Conservation (phyloP, 805 yeast species). For the Saturnispora hagleri region DNA sequence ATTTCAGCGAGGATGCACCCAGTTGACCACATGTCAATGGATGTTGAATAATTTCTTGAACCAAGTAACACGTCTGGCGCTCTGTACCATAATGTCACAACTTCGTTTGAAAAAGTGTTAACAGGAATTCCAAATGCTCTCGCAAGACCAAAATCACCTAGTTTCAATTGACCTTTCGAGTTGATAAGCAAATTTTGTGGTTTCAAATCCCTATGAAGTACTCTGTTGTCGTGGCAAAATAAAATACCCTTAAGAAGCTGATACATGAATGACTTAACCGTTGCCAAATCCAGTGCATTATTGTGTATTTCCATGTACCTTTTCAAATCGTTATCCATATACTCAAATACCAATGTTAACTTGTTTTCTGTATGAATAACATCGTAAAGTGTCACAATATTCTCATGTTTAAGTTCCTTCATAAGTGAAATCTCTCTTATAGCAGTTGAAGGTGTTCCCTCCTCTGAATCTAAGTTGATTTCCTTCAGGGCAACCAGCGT, state of each 20-base stretch:
- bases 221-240: slow-evolving; percentile 79
- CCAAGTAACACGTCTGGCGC: slow-evolving; percentile 97
- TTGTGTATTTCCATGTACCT: slow-evolving; percentile 57
- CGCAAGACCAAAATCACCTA: slow-evolving; percentile 96
- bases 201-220: slow-evolving; percentile 80
- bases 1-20: slow-evolving; percentile 97
- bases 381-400: slow-evolving; percentile 86
- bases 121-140: slow-evolving; percentile 98
- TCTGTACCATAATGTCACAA: slow-evolving; percentile 95
- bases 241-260: slow-evolving; percentile 84
- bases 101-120: slow-evolving; percentile 94
- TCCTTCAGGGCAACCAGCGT: slow-evolving; percentile 92
- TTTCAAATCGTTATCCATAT: slow-evolving; percentile 87
- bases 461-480: slow-evolving; percentile 89
- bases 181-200: slow-evolving; percentile 92
- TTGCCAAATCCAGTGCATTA: slow-evolving; percentile 46
- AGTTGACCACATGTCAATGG: slow-evolving; percentile 97
- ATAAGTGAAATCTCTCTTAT: slow-evolving; percentile 91
- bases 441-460: slow-evolving; percentile 98
- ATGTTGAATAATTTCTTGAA: slow-evolving; percentile 89
- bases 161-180: slow-evolving; percentile 80
- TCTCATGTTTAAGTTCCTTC: slow-evolving; percentile 91
- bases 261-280: slow-evolving; percentile 87
- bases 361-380: slow-evolving; percentile 96
- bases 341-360: slow-evolving; percentile 86